phyloP scores from a whole-genome alignment of 2,329 filamentous ascomycete genomes.

The Aspergillus sp. region DNA sequence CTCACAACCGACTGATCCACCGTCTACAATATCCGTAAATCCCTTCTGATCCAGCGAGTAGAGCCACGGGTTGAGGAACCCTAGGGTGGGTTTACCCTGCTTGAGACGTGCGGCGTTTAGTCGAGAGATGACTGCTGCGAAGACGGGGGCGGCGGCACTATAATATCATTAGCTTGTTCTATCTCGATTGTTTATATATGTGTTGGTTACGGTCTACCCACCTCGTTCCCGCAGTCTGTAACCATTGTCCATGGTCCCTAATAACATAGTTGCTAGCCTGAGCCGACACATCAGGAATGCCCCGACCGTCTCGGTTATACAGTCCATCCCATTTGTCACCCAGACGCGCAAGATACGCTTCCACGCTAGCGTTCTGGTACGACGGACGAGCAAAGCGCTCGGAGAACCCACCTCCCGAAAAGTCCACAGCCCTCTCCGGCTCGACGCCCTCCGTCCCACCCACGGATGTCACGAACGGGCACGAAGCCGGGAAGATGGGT shows the following conservation, averaged over 20 bases:
- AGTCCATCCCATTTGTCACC: conserved; percentile 47
- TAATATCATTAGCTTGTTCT: not conserved
- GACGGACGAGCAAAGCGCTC: conserved; percentile 49
- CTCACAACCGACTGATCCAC: conserved; percentile 50
- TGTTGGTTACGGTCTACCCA: conserved; percentile 19
- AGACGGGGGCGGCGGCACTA: conserved; percentile 61
- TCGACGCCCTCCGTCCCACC: conserved; percentile 57
- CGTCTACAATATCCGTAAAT: conserved; percentile 53
- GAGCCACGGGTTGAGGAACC: conserved; percentile 65
- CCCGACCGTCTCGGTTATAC: conserved; percentile 58
- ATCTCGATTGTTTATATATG: too few species aligned
- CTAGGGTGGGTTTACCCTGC: conserved; percentile 55
- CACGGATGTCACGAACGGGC: conserved; percentile 65
- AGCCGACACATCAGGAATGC: conserved; percentile 63
- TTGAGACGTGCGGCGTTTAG: conserved; percentile 65
- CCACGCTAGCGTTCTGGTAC: conserved; percentile 51
- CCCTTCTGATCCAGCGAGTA: conserved; percentile 50
- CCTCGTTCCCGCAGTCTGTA: conserved; percentile 52
- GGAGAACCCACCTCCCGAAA: conserved; percentile 55
- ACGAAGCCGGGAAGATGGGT: conserved; percentile 58
- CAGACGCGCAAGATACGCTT: conserved; percentile 45
- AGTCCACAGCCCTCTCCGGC: conserved; percentile 58
- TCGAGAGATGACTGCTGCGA: conserved; percentile 64
- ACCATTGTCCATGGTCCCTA: conserved; percentile 38
- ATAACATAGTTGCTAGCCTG: conserved; percentile 51